Evolutionary conservation across 139 green algal species (phyloP), one percentile per base, ranked within the genome.

Genomic region (Micractinium conductrix): DNA sequence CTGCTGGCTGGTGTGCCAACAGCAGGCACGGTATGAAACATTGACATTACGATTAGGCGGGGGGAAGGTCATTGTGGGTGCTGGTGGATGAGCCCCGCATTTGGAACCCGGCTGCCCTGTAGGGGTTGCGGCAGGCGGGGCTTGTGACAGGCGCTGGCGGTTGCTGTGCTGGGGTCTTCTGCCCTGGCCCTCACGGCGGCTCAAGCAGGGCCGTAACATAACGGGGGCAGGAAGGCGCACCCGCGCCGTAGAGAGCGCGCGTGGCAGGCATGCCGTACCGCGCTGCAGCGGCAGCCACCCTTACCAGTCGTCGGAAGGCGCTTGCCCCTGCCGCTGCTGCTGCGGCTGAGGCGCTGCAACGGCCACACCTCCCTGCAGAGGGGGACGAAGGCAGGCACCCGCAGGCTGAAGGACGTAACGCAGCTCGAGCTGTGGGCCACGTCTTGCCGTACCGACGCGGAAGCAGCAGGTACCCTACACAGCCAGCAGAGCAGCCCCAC

Each of bases 61-160:
- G n/a, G n/a, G n/a, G n/a, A n/a, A n/a, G n/a, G n/a, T n/a, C n/a
- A n/a, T n/a, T n/a, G n/a, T n/a, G n/a, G n/a, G n/a, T n/a, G n/a
- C n/a, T n/a, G n/a, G 33, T 35, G 37, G 8, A 37, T 76, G 69
- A 58, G 42, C 42, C 70, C 69, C 53, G 70, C 43, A 26, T 53
- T 78, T 78, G 70, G 69, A 76, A 78, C 42, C 70, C 70, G 70
- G 22, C 42, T 78, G 70, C 70, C 70, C 70, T 40, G 65, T 33
- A 58, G 8, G 28, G 10, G 70, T 12, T 42, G 70, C 70, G 28
- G 70, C 70, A 78, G 70, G 70, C 70, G 42, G 70, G 70, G 70
- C 70, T 43, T 78, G 70, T 78, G 44, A 16, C 70, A 78, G 70
- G 70, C 28, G 28, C 33, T 17, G 35, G 42, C n/a, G n/a, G 24